Evolutionary conservation across 768 basidiomycete genomes (phyloP), one percentile per base, ranked within the genome.

Genomic region (Rhodotorula paludigena): DNA sequence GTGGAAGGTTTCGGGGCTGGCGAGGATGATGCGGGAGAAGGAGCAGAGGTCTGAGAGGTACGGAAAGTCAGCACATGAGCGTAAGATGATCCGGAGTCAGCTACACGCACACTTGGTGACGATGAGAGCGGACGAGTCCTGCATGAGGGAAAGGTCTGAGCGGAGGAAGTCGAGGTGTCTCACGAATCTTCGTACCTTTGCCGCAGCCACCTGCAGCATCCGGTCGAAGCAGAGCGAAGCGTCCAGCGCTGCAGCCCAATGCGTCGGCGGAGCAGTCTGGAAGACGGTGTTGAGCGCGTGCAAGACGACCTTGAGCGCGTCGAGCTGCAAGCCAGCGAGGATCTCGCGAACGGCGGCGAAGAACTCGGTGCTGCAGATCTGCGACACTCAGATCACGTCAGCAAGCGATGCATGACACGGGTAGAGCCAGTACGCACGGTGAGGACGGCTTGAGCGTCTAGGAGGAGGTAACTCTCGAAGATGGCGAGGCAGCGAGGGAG

Each of bases 231-330:
- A 82, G 18, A 88, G 88, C 1, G 88, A 87, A 5, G 78, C 78
- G 74, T 92, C 88, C 76, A 93, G 78, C 5, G 87, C 78, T 74
- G 85, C 85, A 0, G 84, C 89, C 89, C 90, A 93, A 5, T 84
- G 69, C 2, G 77, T 74, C 1, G 87, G 80, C 8, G 87, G 86
- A 4, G 86, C 79, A 3, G 86, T 69, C 76, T 89, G 89, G 47
- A 87, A 77, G 53, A 89, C 78, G 23, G 89, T 76, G 69, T 82
- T 81, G 16, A 91, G 73, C 23, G 84, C 78, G 42, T 82, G 80
- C n/a, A 89, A 73, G 76, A 90, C 78, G 45, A 64, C 44, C 54
- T 74, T 74, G 57, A 68, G 56, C 0, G 68, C 63, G 6, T 68
- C 65, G 63, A 86, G 83, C 69, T 84, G 86, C 61, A 85, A 79